Evolutionary conservation across 2,329 filamentous ascomycete species (phyloP).

Genomic region (Pezicula carpinea): DNA sequence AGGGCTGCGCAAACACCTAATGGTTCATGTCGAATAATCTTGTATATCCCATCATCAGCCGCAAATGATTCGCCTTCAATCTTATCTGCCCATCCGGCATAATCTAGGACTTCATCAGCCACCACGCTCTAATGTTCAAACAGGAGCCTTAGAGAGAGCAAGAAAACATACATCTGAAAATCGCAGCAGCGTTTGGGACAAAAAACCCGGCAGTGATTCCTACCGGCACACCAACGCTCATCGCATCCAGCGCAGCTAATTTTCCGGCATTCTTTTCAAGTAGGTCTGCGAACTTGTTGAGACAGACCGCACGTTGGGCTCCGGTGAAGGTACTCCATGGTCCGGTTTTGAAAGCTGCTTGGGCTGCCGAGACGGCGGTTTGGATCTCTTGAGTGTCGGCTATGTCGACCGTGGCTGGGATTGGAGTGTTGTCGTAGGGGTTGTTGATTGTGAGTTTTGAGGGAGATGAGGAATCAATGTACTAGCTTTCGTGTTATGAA

Average conservation of each 20-base stretch:
- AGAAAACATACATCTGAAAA: conserved; percentile 20
- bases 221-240: conserved; percentile 41
- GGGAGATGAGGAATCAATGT: conserved; percentile 7
- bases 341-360: conserved; percentile 35
- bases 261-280: conserved; percentile 32
- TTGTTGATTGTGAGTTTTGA: conserved; percentile 27
- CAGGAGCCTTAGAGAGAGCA: too few species aligned
- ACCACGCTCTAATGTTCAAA: too few species aligned
- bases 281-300: conserved; percentile 34
- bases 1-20: conserved; percentile 47
- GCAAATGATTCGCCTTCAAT: conserved; percentile 33
- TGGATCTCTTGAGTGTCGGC: conserved; percentile 33
- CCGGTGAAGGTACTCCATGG: conserved; percentile 29
- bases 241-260: conserved; percentile 35
- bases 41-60: conserved; percentile 38
- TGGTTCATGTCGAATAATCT: conserved; percentile 31
- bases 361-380: conserved; percentile 38
- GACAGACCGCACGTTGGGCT: conserved; percentile 5
- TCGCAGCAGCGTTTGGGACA: conserved; percentile 26
- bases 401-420: conserved; percentile 32
- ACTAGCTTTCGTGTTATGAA: conserved; percentile 25
- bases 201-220: conserved; percentile 39
- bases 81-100: conserved; percentile 34
- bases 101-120: too few species aligned
- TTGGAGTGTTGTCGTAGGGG: conserved; percentile 41